Percentiles rank a stretch among this genome's conserved stretches.
These are phyloP conservation scores for Mycena citricolor DNA, from an alignment of 1,284 basidiomycete genomes.

Conservation along the genomic window DNA sequence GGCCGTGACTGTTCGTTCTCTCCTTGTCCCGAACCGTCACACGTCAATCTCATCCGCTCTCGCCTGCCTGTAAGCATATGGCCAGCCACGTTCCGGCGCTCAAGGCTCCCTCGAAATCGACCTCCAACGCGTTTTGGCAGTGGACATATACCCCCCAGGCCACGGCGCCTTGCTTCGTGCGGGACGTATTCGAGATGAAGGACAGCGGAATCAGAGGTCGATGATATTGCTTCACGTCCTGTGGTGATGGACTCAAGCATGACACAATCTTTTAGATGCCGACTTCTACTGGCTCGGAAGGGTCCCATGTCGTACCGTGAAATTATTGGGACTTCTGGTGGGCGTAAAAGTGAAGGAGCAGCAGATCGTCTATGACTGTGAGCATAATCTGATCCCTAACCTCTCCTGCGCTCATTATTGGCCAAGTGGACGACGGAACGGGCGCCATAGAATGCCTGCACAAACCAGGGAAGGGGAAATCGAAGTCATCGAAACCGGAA, in stretches of 20 bases:
- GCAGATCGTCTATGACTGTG: constrained; percentile 57
- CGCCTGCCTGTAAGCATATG: too few relatives aligned
- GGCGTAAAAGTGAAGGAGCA: constrained; percentile 57
- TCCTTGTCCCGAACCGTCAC: too few relatives aligned
- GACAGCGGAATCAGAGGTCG: constrained; percentile 41
- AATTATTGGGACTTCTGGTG: constrained; percentile 61
- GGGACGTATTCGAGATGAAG: constrained; percentile 58
- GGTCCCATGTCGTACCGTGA: constrained; percentile 65
- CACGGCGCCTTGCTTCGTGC: constrained; percentile 59
- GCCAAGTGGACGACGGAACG: constrained; percentile 71
- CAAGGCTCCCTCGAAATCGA: too few relatives aligned
- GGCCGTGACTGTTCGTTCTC: too few relatives aligned
- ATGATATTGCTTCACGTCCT: constrained; percentile 4
- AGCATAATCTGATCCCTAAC: constrained; percentile 22
- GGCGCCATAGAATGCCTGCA: constrained; percentile 64
- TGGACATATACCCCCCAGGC: constrained; percentile 66
- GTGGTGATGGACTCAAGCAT: background rate
- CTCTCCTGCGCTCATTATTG: too few relatives aligned
- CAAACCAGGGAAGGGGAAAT: constrained; percentile 26
- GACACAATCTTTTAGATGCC: constrained; percentile 29
- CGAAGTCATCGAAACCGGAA: constrained; percentile 4
- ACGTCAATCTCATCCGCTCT: too few relatives aligned
- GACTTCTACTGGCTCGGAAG: constrained; percentile 72
- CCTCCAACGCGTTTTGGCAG: constrained; percentile 44
- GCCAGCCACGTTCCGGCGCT: too few relatives aligned